Percentiles rank a stretch among this genome's conserved stretches.
These are phyloP conservation scores for Francoa sonchifolia DNA, from an alignment of 441 rosid genomes.

Conservation along the genomic window DNA sequence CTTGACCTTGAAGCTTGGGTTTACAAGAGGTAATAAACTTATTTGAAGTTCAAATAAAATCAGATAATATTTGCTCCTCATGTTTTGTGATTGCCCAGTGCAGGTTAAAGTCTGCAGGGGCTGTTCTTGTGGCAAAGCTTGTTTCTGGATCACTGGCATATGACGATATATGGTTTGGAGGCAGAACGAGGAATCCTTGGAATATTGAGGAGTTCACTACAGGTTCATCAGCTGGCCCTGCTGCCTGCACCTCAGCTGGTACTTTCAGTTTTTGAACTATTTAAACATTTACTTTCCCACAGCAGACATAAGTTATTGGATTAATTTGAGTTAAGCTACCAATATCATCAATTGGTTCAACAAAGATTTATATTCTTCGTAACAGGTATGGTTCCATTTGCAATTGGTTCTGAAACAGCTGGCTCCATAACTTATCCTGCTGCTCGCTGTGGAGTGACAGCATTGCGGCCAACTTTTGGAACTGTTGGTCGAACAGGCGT, in stretches of 20 bases:
- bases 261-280: conserved; percentile 9
- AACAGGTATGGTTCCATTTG: conserved; percentile 82
- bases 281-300: not conserved
- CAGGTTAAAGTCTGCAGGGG: conserved; percentile 64
- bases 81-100: not conserved
- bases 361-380: conserved; percentile 1
- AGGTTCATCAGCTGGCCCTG: conserved; percentile 92
- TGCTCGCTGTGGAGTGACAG: conserved; percentile 78
- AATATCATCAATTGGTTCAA: not conserved
- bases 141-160: conserved; percentile 74
- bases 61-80: not conserved
- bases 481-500: conserved; percentile 77
- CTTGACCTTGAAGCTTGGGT: conserved; percentile 76
- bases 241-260: conserved; percentile 88
- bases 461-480: conserved; percentile 82
- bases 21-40: conserved; percentile 43
- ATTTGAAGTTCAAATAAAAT: not conserved
- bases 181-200: conserved; percentile 90
- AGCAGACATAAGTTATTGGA: conserved; percentile 3
- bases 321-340: not conserved
- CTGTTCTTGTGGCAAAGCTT: conserved; percentile 87
- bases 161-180: conserved; percentile 89
- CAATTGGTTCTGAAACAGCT: conserved; percentile 91
- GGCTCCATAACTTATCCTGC: conserved; percentile 83
- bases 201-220: conserved; percentile 80